phyloP scores from a whole-genome alignment of 768 basidiomycete genomes.

The Boletus vermiculosoides region DNA sequence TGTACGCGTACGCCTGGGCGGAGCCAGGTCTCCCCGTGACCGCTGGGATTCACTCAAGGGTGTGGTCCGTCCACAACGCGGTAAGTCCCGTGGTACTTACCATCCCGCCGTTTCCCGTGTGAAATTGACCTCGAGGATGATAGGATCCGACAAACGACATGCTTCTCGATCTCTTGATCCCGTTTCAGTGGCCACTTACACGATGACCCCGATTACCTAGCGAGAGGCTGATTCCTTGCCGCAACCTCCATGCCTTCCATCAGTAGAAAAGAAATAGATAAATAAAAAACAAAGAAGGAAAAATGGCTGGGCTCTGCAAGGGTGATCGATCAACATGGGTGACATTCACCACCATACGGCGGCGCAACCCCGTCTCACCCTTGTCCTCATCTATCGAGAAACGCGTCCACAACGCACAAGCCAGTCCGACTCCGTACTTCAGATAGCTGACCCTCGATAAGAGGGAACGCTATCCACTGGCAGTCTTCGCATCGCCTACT shows the following conservation, averaged over 20 bases:
- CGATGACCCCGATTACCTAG: not conserved
- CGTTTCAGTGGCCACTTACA: not conserved
- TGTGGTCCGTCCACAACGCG: not conserved
- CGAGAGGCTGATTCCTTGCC: not conserved
- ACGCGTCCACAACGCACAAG: not conserved
- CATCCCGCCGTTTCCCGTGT: not conserved
- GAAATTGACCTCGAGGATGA: not conserved
- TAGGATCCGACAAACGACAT: not conserved
- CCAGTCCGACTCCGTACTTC: not conserved
- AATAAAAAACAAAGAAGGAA: not conserved
- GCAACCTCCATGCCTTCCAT: not conserved
- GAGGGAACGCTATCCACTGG: not conserved
- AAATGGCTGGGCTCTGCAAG: not conserved
- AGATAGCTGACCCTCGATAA: not conserved
- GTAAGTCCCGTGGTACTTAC: not conserved
- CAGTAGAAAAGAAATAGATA: not conserved
- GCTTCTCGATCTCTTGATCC: not conserved
- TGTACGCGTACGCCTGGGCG: not conserved
- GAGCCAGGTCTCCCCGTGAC: not conserved
- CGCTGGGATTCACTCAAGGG: not conserved
- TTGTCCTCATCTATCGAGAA: not conserved
- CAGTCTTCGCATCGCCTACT: not conserved
- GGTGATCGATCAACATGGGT: slow-evolving; percentile 2
- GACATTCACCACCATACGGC: not conserved
- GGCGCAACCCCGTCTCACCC: not conserved